Evolutionary conservation across 768 basidiomycete species (phyloP), one percentile per base, ranked within the genome.

Genomic region (Psilocybe sp.): DNA sequence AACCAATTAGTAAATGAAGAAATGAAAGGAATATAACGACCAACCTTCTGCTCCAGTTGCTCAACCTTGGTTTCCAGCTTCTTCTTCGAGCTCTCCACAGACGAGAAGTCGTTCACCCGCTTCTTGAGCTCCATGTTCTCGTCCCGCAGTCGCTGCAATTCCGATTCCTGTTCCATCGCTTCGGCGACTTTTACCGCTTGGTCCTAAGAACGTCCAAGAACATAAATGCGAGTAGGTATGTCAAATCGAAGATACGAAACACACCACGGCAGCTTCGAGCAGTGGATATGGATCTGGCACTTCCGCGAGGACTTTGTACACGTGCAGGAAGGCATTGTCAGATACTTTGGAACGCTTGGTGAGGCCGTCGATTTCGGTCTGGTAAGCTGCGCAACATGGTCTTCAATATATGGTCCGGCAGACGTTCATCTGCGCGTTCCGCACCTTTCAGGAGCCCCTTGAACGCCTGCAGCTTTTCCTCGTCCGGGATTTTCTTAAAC

Each of bases 241-340:
- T 15, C 13, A n/a, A 47, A 31, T 19, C 48, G 40, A n/a, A n/a
- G n/a, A n/a, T n/a, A n/a, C n/a, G n/a, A 11, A 23, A 54, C 58
- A 64, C 63, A 92, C 91, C 28, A 98, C 90, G 10, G 93, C 95
- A 11, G 86, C 92, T 62, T 99, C 96, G 12, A 99, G 82, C 6
- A 98, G 76, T 8, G 97, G 97, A 64, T 96, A 97, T 13, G 97
- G 97, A 65, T 99, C 97, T 0, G 96, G 97, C 2, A 92, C 96
- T 62, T 99, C 97, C 0, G 96, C 94, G 7, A 99, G 70, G 16
- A 96, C 82, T 65, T 98, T 98, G 77, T 98, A 98, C 15, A 95
- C 87, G 59, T 85, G 92, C n/a, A 98, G 75, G 69, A 99, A 98
- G 0, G 94, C 91, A 60, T 89, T 95, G 75, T 99, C 97, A 9